phyloP scores from a whole-genome alignment of 805 yeast genomes.

The Cyberlindnera japonica region DNA sequence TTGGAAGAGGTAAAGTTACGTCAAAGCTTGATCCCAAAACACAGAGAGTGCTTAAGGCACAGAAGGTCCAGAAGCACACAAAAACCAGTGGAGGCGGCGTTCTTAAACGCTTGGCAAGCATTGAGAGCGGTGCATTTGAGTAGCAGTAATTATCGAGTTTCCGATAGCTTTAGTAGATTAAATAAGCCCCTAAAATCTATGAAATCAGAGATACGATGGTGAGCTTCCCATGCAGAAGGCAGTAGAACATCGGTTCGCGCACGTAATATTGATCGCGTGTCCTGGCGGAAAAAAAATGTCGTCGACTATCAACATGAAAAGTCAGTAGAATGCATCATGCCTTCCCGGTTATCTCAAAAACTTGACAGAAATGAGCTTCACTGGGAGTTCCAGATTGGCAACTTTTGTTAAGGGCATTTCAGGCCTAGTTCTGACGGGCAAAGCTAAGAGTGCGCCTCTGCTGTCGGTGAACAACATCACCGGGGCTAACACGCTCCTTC shows the following conservation, averaged over 20 bases:
- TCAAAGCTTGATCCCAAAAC: conserved; percentile 12
- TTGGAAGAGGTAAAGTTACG: conserved; percentile 32
- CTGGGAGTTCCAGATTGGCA: conserved; percentile 16
- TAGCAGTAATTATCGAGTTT: not conserved
- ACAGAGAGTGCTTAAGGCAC: conserved; percentile 26
- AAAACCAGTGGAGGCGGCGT: conserved; percentile 10
- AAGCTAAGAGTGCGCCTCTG: conserved; percentile 5
- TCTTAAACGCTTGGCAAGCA: conserved; percentile 12
- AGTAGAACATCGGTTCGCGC: not conserved
- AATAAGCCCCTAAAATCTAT: not conserved
- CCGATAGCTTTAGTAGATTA: not conserved
- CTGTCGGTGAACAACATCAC: conserved; percentile 11
- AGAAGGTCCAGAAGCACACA: conserved; percentile 18
- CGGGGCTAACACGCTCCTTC: conserved; percentile 21
- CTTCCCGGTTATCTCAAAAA: no score
- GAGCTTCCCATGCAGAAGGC: not conserved
- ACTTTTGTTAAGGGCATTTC: conserved; percentile 14
- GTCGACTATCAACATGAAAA: not conserved
- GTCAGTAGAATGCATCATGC: no score
- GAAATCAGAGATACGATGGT: not conserved
- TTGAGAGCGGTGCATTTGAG: conserved; percentile 13
- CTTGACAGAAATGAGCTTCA: conserved; percentile 19
- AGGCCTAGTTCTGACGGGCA: conserved; percentile 14
- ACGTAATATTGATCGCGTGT: not conserved
- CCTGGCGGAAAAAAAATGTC: conserved; percentile 9